Conservation (phyloP, 176 grass and related monocot genomes). For the Zea luxurians region DNA sequence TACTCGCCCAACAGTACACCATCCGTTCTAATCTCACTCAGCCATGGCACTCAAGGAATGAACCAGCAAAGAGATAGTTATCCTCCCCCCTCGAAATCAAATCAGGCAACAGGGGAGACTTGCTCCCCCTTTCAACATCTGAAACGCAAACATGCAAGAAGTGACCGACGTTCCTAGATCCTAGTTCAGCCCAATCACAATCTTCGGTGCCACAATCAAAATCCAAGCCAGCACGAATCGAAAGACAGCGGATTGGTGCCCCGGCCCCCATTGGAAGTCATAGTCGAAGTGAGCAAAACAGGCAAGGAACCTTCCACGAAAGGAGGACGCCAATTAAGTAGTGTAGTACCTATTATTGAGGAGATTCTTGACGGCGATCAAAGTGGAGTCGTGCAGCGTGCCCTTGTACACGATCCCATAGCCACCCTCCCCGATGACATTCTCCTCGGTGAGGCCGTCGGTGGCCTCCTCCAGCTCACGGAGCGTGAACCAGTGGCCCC, state of each 20-base stretch:
- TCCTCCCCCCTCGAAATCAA: not conserved
- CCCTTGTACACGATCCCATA: constrained; percentile 94
- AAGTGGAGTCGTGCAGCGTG: constrained; percentile 56
- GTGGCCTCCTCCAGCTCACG: constrained; percentile 86
- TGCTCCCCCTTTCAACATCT: not conserved
- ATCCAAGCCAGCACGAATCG: not conserved
- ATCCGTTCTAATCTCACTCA: not conserved
- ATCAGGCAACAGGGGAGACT: not conserved
- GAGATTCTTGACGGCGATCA: constrained; percentile 88
- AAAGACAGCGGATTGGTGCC: constrained; percentile 7
- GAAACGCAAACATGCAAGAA: not conserved
- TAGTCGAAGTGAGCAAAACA: not conserved
- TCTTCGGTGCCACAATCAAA: not conserved
- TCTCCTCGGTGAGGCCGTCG: constrained; percentile 76
- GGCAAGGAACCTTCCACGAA: not conserved
- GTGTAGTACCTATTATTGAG: constrained; percentile 83
- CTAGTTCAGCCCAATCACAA: not conserved
- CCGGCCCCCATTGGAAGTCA: not conserved
- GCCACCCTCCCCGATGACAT: constrained; percentile 92
- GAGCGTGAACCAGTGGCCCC: constrained; percentile 95
- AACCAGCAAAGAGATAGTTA: not conserved
- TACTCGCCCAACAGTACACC: not conserved
- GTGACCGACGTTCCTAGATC: not conserved
- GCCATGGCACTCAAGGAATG: not conserved
- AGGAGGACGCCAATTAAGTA: not conserved